Percentiles rank a stretch among this genome's conserved stretches.
Conservation (phyloP, 2,329 filamentous ascomycete species). For the Fonsecaea pedrosoi region DNA sequence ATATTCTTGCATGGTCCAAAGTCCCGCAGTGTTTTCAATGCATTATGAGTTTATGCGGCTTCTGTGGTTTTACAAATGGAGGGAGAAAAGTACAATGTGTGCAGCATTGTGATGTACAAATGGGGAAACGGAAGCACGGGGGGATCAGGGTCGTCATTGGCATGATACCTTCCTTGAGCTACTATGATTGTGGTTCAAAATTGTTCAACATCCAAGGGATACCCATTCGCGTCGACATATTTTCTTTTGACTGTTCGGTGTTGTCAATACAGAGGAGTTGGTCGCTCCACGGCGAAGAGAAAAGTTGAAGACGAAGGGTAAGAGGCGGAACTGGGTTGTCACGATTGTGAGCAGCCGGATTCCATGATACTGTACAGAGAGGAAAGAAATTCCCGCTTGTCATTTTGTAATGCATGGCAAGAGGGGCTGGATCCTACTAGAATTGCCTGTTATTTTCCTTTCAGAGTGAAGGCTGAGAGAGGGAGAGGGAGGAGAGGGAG, state of each 20-base stretch:
- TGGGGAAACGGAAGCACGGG: constrained; percentile 1
- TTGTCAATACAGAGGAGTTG: constrained; percentile 17
- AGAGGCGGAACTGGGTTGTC: not conserved
- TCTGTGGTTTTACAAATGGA: not conserved
- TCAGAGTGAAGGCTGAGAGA: not conserved
- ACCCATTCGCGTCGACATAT: not conserved
- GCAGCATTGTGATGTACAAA: constrained; percentile 18
- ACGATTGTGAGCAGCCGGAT: not conserved
- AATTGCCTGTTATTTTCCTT: constrained; percentile 4
- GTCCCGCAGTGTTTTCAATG: constrained; percentile 9
- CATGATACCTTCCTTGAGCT: not conserved
- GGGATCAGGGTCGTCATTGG: not conserved
- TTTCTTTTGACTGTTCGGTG: not conserved
- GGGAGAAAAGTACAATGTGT: constrained; percentile 7
- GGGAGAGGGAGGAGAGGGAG: not conserved
- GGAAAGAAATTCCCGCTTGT: constrained; percentile 13
- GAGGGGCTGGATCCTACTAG: constrained; percentile 12
- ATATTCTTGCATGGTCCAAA: constrained; percentile 4
- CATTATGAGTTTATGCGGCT: constrained; percentile 17
- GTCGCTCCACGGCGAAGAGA: constrained; percentile 26
- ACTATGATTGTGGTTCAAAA: not conserved
- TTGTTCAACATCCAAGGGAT: not conserved
- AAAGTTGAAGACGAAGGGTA: not conserved
- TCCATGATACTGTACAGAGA: constrained; percentile 14
- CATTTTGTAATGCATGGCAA: constrained; percentile 7